Evolutionary conservation across 2,329 filamentous ascomycete species (phyloP).

Genomic region (Colletotrichum lupini): DNA sequence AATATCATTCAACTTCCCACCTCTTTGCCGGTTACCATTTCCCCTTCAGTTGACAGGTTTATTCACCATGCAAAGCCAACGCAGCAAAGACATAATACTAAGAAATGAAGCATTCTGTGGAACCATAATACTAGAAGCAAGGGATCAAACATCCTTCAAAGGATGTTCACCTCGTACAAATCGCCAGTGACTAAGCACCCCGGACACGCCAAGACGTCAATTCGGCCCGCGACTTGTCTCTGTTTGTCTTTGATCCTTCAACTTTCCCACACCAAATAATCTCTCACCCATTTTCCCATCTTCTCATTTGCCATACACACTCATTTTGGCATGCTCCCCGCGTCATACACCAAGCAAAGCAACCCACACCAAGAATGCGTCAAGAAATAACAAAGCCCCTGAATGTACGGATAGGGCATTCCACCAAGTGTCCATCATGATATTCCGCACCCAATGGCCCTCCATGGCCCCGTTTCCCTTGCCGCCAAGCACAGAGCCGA

Average conservation of each 20-base stretch:
- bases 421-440: neutral
- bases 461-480: neutral
- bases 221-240: neutral
- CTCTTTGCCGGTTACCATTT: neutral
- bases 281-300: neutral
- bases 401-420: neutral
- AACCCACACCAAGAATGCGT: neutral
- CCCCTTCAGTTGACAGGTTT: neutral
- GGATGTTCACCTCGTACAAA: neutral
- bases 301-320: neutral
- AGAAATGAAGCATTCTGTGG: neutral
- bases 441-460: neutral
- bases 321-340: neutral
- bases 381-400: neutral
- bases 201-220: neutral
- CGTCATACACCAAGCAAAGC: neutral
- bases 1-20: neutral
- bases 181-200: neutral
- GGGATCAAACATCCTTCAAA: neutral
- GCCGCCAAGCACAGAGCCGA: neutral
- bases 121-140: neutral
- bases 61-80: neutral
- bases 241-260: neutral
- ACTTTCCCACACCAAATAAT: neutral
- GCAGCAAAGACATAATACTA: neutral